Evolutionary conservation across 495 filamentous ascomycete genomes (phyloP).

Genomic region (Podospora pseudopauciseta): DNA sequence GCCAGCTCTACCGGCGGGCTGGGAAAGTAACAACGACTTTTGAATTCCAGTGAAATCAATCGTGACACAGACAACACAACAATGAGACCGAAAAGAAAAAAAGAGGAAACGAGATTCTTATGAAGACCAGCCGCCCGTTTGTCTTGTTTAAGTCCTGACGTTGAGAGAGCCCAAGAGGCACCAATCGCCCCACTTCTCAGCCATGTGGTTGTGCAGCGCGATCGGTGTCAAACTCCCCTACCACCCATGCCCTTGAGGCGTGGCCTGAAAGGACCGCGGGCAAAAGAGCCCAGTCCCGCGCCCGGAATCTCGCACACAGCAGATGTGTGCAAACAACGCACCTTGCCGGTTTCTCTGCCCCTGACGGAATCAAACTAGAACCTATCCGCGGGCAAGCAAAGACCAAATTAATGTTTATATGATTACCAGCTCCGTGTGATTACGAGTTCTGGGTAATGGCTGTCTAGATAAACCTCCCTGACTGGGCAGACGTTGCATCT

Average conservation of each 20-base stretch:
- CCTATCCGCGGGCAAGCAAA: not conserved
- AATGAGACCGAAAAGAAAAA: not conserved
- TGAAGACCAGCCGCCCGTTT: not conserved
- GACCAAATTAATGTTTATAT: not conserved
- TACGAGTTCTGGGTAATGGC: not conserved
- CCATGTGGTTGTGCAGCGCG: not conserved
- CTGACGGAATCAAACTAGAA: not conserved
- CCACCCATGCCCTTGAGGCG: not conserved
- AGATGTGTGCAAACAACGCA: not conserved
- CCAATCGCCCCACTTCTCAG: not conserved
- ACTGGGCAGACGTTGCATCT: not conserved
- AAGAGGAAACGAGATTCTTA: not conserved
- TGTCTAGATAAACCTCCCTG: not conserved
- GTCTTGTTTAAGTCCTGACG: not conserved
- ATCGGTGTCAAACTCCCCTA: not conserved
- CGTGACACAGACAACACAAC: not conserved
- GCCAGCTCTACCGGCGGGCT: not conserved
- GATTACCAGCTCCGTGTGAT: not conserved
- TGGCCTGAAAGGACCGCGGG: not conserved
- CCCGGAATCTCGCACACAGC: not conserved
- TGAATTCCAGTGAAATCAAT: not conserved
- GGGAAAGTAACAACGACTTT: not conserved
- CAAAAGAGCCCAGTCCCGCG: not conserved
- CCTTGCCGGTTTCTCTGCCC: not conserved
- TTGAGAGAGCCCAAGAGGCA: not conserved